These are phyloP conservation scores for Boletus semigastroideus DNA, from an alignment of 1,284 basidiomycete genomes.

Conservation along the genomic window DNA sequence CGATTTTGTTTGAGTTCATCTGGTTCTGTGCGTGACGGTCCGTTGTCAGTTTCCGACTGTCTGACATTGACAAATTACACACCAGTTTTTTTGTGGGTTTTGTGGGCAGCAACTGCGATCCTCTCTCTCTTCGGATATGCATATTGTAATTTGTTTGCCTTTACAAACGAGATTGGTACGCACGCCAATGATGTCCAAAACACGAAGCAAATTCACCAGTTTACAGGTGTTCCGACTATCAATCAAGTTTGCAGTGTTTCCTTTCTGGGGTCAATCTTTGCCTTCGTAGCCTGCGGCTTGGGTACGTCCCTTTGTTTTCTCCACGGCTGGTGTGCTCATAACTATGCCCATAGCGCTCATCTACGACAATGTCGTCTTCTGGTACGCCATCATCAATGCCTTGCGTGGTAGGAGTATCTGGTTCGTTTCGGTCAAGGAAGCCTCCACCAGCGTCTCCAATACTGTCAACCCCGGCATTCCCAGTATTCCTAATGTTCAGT, in stretches of 20 bases:
- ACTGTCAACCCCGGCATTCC: background rate
- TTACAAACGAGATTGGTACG: conserved; percentile 3
- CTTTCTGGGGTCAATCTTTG: conserved; percentile 12
- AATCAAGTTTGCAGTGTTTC: conserved; percentile 11
- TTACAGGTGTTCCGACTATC: conserved; percentile 7
- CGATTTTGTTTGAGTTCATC: conserved; percentile 10
- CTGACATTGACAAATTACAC: background rate
- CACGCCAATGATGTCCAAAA: background rate
- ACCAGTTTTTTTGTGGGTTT: conserved; percentile 8
- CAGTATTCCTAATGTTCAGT: conserved; percentile 9
- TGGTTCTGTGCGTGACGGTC: conserved; percentile 21
- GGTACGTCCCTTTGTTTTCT: conserved; percentile 17
- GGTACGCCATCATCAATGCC: conserved; percentile 24
- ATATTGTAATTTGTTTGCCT: background rate
- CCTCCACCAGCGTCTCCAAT: background rate
- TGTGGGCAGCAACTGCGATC: no score
- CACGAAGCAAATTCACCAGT: background rate
- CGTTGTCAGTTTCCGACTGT: no score
- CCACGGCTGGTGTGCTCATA: background rate
- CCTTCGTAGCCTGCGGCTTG: conserved; percentile 24
- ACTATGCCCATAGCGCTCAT: conserved; percentile 19
- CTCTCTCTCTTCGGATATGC: background rate
- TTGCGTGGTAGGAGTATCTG: conserved; percentile 24
- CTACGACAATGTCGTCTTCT: conserved; percentile 22
- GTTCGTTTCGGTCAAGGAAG: conserved; percentile 25